phyloP scores from a whole-genome alignment of 768 basidiomycete species.

The Austroboletus eburneus region DNA sequence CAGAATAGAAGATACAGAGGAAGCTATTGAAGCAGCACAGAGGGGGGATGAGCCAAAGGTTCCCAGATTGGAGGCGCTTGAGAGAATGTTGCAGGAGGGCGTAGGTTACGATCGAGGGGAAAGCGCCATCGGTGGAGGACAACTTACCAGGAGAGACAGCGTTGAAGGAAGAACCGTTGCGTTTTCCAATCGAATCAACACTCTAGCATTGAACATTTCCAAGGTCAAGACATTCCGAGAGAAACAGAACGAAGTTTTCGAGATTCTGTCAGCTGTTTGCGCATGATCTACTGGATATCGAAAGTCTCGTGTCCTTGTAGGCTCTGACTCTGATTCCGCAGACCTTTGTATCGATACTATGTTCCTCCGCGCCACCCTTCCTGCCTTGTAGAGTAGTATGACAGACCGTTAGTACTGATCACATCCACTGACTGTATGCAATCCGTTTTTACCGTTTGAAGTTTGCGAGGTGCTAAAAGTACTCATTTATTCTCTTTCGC shows the following conservation, averaged over 20 bases:
- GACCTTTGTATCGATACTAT: conserved; percentile 2
- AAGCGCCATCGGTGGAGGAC: conserved; percentile 10
- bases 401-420: no score
- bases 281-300: neutral
- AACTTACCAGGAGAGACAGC: conserved; percentile 41
- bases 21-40: conserved; percentile 41
- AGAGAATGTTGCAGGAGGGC: conserved; percentile 53
- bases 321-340: neutral
- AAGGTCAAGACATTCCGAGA: conserved; percentile 67
- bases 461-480: no score
- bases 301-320: neutral
- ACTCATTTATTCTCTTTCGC: no score
- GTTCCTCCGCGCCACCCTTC: neutral
- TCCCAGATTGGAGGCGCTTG: conserved; percentile 58
- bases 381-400: neutral
- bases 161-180: conserved; percentile 61
- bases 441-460: no score
- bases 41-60: conserved; percentile 32
- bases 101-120: conserved; percentile 38
- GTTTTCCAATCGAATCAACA: conserved; percentile 76
- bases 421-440: no score
- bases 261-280: conserved; percentile 37
- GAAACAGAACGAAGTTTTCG: conserved; percentile 66
- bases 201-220: conserved; percentile 67
- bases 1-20: conserved; percentile 49